phyloP scores from a whole-genome alignment of 106 monocot species.

The Allium fistulosum region DNA sequence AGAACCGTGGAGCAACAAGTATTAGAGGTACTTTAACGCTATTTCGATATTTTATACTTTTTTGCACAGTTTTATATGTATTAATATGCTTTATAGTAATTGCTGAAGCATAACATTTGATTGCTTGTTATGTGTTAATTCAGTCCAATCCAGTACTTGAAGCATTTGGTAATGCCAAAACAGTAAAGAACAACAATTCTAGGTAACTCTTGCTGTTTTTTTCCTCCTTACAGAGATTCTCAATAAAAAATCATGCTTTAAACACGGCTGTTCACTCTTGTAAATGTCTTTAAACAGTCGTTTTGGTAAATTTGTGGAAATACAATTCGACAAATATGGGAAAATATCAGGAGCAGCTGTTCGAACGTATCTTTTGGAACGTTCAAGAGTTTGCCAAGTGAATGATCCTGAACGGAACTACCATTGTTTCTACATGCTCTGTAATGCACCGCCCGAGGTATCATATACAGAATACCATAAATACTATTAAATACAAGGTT shows the following conservation, averaged over 20 bases:
- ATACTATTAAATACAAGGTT: no score
- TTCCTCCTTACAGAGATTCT: no score
- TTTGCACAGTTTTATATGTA: no score
- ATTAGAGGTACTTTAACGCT: conserved; percentile 52
- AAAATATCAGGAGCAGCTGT: conserved; percentile 97
- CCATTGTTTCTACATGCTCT: conserved; percentile 97
- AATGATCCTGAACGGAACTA: conserved; percentile 95
- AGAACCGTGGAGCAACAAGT: conserved; percentile 96
- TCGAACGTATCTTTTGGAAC: conserved; percentile 83
- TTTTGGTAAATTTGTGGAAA: conserved; percentile 95
- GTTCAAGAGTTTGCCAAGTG: conserved; percentile 92
- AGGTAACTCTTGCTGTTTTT: conserved; percentile 28
- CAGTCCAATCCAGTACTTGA: conserved; percentile 97
- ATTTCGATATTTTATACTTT: neutral
- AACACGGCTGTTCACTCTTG: no score
- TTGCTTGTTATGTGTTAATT: neutral
- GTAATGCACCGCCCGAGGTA: conserved; percentile 93
- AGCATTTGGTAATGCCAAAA: conserved; percentile 95
- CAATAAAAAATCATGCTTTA: no score
- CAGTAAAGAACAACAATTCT: conserved; percentile 95
- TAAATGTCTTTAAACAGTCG: conserved; percentile 39
- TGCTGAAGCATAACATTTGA: no score
- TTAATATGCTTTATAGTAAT: no score
- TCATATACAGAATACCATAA: neutral
- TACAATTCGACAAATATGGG: conserved; percentile 93